Evolutionary conservation across 2,329 filamentous ascomycete genomes (phyloP).

Genomic region (Lasiodiplodia citricola): DNA sequence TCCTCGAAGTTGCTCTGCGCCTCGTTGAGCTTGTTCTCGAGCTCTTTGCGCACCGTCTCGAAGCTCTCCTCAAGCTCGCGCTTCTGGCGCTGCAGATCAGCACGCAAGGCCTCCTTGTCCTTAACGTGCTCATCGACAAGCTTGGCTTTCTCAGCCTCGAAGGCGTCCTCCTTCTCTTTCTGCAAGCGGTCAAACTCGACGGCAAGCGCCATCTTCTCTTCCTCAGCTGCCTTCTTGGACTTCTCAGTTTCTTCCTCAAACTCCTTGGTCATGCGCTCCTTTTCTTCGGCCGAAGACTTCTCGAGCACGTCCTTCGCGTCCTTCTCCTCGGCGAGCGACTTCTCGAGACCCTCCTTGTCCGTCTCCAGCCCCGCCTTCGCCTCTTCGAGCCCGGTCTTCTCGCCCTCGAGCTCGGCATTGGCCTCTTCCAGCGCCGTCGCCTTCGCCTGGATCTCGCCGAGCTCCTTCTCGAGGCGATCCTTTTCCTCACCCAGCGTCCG

Average conservation of each 20-base stretch:
- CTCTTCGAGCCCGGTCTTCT: conserved; percentile 44
- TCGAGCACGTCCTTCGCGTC: conserved; percentile 53
- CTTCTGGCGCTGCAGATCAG: conserved; percentile 41
- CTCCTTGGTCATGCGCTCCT: conserved; percentile 41
- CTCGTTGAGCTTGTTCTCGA: conserved; percentile 47
- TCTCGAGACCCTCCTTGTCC: conserved; percentile 47
- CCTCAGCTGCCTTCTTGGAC: conserved; percentile 40
- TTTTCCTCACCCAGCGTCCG: conserved; percentile 44
- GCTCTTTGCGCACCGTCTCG: conserved; percentile 47
- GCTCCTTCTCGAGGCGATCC: conserved; percentile 40
- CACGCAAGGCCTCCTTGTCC: conserved; percentile 43
- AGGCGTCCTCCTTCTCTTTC: conserved; percentile 39
- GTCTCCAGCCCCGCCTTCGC: conserved; percentile 38
- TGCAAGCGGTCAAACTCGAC: conserved; percentile 42
- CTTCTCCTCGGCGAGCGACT: conserved; percentile 35
- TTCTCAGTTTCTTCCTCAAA: conserved; percentile 51
- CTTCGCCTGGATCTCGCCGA: conserved; percentile 50
- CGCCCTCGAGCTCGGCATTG: conserved; percentile 50
- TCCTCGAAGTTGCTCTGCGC: conserved; percentile 52
- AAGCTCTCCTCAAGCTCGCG: conserved; percentile 50
- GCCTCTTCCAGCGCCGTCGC: conserved; percentile 55
- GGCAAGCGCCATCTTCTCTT: conserved; percentile 46
- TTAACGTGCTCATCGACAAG: conserved; percentile 42
- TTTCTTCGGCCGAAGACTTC: conserved; percentile 42
- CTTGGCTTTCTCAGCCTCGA: conserved; percentile 55